Conservation (phyloP, 257 asterid genomes). For the Solanum commersonii region DNA sequence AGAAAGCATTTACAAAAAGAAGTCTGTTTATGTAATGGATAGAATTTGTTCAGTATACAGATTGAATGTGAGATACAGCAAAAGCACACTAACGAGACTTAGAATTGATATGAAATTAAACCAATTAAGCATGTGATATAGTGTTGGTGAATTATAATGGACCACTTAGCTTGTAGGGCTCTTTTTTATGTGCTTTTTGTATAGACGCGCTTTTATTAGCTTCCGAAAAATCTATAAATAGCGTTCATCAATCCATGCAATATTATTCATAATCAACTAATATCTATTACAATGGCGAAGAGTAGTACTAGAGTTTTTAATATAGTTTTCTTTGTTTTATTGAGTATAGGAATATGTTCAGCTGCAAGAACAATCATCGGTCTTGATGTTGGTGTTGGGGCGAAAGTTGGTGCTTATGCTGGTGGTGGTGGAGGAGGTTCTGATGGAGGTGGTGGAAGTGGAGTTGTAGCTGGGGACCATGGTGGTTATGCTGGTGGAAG, state of each 20-base stretch:
- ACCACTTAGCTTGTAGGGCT: not conserved
- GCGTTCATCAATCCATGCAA: constrained; percentile 18
- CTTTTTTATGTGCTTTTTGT: constrained; percentile 9
- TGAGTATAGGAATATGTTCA: constrained; percentile 34
- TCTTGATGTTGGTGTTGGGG: constrained; percentile 10
- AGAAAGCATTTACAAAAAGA: no score
- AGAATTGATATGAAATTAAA: not conserved
- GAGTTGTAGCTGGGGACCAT: constrained; percentile 16
- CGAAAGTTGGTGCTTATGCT: constrained; percentile 5
- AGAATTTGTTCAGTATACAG: not conserved
- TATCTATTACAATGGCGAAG: constrained; percentile 17
- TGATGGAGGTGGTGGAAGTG: constrained; percentile 19
- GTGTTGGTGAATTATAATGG: not conserved
- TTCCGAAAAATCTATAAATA: constrained; percentile 30
- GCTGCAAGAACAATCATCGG: constrained; percentile 54
- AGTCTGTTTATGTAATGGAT: not conserved
- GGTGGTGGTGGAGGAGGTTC: constrained; percentile 28
- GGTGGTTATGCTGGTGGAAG: constrained; percentile 18
- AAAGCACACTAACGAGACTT: not conserved
- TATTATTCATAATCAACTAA: not conserved
- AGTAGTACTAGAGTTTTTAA: constrained; percentile 3
- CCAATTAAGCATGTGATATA: not conserved
- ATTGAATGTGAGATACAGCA: not conserved
- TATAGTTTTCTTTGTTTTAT: constrained; percentile 25
- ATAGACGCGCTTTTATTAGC: constrained; percentile 22